Base-by-base conservation (phyloP, 257 asterid species). In the Salvia miltiorrhiza region DNA sequence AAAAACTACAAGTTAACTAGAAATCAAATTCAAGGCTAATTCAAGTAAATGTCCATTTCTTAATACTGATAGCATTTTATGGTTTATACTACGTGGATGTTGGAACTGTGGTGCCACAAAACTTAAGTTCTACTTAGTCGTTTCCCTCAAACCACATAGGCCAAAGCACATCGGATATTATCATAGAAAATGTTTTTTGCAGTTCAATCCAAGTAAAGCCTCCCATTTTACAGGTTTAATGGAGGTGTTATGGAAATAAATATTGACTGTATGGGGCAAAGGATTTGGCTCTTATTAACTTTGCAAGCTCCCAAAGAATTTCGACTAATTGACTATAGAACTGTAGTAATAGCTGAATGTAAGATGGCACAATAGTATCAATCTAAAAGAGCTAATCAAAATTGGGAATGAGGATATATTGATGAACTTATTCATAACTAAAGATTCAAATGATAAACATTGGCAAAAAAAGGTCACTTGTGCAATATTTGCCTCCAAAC, bases 11-110 rank as follows among this genome's bases (percentile, higher is more conserved):
- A 63, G 54, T 45, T 48, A 44, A 26, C 67, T 49, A 57, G 13
- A 59, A 72, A 56, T 35, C 56, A 58, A 57, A 68, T 17, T 70
- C 69, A n/a, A 63, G n/a, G 64, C 54, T 16, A 7, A 75, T 26
- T 30, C 43, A 50, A 40, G 69, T 39, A 57, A 44, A 55, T 21
- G 23, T 12, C 33, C 54, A 55, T 55, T 23, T 48, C 49, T 71
- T 60, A 43, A 44, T 44, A 26, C 71, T 44, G 32, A 73, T 28
- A 71, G 9, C 26, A 30, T 39, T 63, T 64, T 26, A 50, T 62
- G 21, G 17, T 21, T 7, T 26, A 40, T 14, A 19, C 43, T 44
- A 30, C 24, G 17, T 33, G 12, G 21, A 55, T 16, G 33, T 55
- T 20, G 45, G 24, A 26, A 24, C 35, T 28, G 47, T 54, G 6